phyloP scores from a whole-genome alignment of 768 basidiomycete genomes.

The Auricularia sp. region DNA sequence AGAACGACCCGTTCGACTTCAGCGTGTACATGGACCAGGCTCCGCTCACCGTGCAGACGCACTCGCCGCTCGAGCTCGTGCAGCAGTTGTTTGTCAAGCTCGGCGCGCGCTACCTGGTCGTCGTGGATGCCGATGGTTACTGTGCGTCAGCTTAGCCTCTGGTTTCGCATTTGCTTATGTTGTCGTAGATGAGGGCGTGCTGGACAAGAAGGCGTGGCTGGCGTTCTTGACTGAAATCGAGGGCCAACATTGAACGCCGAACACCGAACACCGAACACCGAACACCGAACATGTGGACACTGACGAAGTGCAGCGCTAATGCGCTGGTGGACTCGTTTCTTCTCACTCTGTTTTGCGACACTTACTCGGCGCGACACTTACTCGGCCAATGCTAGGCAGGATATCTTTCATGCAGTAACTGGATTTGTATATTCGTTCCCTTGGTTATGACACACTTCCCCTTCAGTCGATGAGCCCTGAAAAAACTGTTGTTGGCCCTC shows the following conservation, averaged over 20 bases:
- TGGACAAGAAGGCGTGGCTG: conserved; percentile 93
- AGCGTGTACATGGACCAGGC: conserved; percentile 90
- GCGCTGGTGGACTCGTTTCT: no score
- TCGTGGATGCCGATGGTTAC: conserved; percentile 70
- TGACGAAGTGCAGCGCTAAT: no score
- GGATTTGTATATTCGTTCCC: no score
- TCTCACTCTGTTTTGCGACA: not conserved
- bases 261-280: not conserved
- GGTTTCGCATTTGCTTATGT: not conserved
- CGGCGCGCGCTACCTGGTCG: conserved; percentile 81
- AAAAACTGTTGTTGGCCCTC: no score
- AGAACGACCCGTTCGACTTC: conserved; percentile 61
- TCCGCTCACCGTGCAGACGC: conserved; percentile 71
- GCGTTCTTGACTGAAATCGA: conserved; percentile 72
- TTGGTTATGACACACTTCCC: no score
- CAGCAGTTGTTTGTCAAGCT: conserved; percentile 93
- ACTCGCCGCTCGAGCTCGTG: conserved; percentile 83
- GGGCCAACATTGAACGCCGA: conserved; percentile 18
- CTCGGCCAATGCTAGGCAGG: no score
- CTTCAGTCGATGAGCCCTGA: no score
- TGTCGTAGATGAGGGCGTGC: conserved; percentile 67
- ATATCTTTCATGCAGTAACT: no score
- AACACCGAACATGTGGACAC: no score
- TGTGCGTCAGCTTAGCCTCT: conserved; percentile 39
- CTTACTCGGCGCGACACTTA: conserved; percentile 17